These are phyloP conservation scores for Monilinia aucupariae DNA, from an alignment of 2,329 filamentous ascomycete species.

Conservation along the genomic window DNA sequence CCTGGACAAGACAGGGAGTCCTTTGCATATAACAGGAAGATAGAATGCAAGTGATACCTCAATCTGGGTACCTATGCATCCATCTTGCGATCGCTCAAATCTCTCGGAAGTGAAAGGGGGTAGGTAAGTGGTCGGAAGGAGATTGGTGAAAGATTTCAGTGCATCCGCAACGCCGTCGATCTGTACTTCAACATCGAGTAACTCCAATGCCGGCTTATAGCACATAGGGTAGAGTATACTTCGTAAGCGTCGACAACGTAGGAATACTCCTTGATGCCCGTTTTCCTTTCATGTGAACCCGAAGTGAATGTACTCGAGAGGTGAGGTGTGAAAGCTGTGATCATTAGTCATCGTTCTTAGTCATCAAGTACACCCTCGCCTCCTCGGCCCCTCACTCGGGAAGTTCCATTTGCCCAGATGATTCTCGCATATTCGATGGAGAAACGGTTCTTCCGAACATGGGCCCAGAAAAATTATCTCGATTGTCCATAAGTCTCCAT, in stretches of 20 bases:
- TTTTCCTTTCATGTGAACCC: too few relatives aligned
- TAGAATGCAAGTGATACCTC: background rate
- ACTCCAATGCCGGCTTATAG: background rate
- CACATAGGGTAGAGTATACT: background rate
- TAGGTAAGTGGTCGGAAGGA: too few relatives aligned
- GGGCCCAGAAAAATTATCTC: constrained; percentile 16
- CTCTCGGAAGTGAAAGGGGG: background rate
- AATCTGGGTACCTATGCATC: too few relatives aligned
- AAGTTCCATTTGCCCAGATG: constrained; percentile 2
- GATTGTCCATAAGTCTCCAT: constrained; percentile 7
- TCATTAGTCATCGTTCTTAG: background rate
- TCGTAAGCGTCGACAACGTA: too few relatives aligned
- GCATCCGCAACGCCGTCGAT: background rate
- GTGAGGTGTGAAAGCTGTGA: background rate
- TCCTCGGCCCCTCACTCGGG: constrained; percentile 8
- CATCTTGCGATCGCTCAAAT: too few relatives aligned
- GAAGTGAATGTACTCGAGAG: too few relatives aligned
- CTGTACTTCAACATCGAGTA: background rate
- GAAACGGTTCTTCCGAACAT: constrained; percentile 10
- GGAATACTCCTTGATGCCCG: too few relatives aligned
- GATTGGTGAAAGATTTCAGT: background rate
- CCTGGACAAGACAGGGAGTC: too few relatives aligned
- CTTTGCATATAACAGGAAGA: background rate
- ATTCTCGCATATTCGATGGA: constrained; percentile 14
- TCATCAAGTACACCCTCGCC: background rate